These are phyloP conservation scores for Starmerella etchellsii DNA, from an alignment of 805 yeast genomes.

Conservation along the genomic window DNA sequence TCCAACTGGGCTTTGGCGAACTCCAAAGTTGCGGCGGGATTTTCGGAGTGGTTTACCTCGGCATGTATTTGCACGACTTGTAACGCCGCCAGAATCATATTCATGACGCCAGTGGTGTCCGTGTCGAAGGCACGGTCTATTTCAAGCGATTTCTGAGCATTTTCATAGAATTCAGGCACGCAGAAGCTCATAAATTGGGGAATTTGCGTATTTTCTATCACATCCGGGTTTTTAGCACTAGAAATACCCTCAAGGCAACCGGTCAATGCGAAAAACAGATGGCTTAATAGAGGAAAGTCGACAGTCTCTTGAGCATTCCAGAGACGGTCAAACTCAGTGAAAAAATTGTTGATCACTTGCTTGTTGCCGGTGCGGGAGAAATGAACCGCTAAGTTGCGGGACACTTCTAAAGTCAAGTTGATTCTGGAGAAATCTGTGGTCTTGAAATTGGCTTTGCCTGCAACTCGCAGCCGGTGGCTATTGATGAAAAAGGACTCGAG, in stretches of 20 bases:
- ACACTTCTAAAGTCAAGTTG: constrained; percentile 27
- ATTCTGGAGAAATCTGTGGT: background rate
- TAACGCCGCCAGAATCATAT: background rate
- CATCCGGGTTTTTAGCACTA: background rate
- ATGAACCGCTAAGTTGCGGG: constrained; percentile 3
- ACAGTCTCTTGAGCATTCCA: background rate
- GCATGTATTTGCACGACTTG: background rate
- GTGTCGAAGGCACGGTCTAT: background rate
- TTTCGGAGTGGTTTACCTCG: background rate
- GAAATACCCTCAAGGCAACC: constrained; percentile 13
- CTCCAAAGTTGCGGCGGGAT: background rate
- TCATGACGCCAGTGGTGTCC: background rate
- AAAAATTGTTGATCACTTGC: constrained; percentile 1
- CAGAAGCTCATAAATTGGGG: background rate
- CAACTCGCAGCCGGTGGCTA: background rate
- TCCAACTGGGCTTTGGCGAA: constrained; percentile 6
- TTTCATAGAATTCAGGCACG: background rate
- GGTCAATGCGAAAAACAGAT: constrained; percentile 5
- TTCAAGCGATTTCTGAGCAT: background rate
- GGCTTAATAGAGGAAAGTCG: background rate
- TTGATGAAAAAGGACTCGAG: background rate
- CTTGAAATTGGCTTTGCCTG: too few relatives aligned
- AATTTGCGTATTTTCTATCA: background rate
- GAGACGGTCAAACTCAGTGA: constrained; percentile 1
- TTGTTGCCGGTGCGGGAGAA: background rate